Base-by-base conservation (phyloP, 2,329 filamentous ascomycete genomes). In the Didymosphaeria variabile region DNA sequence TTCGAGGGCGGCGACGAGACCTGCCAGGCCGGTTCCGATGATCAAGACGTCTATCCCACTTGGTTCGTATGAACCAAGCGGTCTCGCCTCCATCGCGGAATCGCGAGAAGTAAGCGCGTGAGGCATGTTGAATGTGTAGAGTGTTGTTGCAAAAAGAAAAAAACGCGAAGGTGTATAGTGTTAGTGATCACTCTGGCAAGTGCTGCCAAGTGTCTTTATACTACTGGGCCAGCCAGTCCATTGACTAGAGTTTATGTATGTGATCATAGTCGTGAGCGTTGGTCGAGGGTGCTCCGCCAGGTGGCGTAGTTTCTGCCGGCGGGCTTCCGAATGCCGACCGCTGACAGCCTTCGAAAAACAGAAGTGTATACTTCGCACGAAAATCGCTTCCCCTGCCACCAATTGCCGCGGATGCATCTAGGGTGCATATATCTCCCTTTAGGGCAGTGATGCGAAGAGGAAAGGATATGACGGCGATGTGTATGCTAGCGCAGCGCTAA, bases 11-110 rank as follows among this genome's bases (percentile, higher is more conserved):
- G 75, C 76, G 19, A 76, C 76, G 19, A 79, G 63, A 4, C 78
- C 77, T 29, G 77, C 77, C 23, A 79, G 65, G 45, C 78, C 77
- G 32, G 77, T 79, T 29, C 78, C 78, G 21, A 80, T 70, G 38
- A 79, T 76, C 31, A 79, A 68, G n/a, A 79, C 76, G 50, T 79
- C 77, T 47, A 80, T 79, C 13, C 77, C 75, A 60, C 72, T 76
- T 15, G 75, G 67, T 23, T 81, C 80, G 70, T 85, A 86, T 3
- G 82, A 84, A 38, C 84, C 84, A n/a, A 86, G 75, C 19, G 84
- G 83, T 69, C 80, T 84, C 42, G 77, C 73, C 61, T 82, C 80
- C 71, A 76, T 76, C 26, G 76, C 79, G 19, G 82, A 82, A 74
- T 83, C 83, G 5, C 80, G 79, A 62, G 81, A 77, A 54, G 82